Evolutionary conservation across 2,329 filamentous ascomycete species (phyloP).

Genomic region (Coniella vitis): DNA sequence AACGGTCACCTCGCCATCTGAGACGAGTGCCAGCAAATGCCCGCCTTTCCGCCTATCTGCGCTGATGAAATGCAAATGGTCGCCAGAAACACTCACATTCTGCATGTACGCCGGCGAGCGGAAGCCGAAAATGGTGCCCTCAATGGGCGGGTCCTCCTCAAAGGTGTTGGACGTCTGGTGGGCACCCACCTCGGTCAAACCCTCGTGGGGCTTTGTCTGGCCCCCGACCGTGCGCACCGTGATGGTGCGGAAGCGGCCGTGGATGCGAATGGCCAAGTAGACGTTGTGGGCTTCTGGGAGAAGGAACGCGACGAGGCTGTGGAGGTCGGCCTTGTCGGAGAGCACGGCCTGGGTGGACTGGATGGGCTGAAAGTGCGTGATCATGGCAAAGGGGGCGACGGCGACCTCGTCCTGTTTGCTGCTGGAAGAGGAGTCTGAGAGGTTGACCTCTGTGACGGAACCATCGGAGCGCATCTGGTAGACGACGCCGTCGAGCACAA

Average conservation of each 20-base stretch:
- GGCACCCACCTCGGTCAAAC: slow-evolving; percentile 23
- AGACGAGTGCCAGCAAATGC: slow-evolving; percentile 26
- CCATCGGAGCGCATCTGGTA: slow-evolving; percentile 31
- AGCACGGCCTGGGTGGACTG: slow-evolving; percentile 16
- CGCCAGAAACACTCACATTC: slow-evolving; percentile 28
- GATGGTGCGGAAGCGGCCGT: slow-evolving; percentile 24
- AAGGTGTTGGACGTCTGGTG: slow-evolving; percentile 26
- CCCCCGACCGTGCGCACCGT: slow-evolving; percentile 27
- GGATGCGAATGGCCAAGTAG: slow-evolving; percentile 25
- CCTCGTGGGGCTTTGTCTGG: slow-evolving; percentile 23
- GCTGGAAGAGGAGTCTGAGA: not conserved
- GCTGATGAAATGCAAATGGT: slow-evolving; percentile 29
- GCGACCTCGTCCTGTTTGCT: slow-evolving; percentile 7
- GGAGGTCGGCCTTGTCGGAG: slow-evolving; percentile 24
- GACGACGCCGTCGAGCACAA: slow-evolving; percentile 25
- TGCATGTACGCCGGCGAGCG: slow-evolving; percentile 26
- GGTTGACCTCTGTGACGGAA: slow-evolving; percentile 20
- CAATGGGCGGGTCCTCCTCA: slow-evolving; percentile 11
- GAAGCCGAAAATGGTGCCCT: slow-evolving; percentile 27
- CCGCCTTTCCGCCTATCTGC: slow-evolving; percentile 25
- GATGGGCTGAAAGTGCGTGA: slow-evolving; percentile 26
- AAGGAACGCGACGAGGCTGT: slow-evolving; percentile 17
- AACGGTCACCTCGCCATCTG: slow-evolving; percentile 26
- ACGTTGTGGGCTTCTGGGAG: slow-evolving; percentile 24
- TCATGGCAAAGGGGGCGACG: slow-evolving; percentile 27